phyloP scores from a whole-genome alignment of 345 rosid genomes.

The Euphorbia peplus region DNA sequence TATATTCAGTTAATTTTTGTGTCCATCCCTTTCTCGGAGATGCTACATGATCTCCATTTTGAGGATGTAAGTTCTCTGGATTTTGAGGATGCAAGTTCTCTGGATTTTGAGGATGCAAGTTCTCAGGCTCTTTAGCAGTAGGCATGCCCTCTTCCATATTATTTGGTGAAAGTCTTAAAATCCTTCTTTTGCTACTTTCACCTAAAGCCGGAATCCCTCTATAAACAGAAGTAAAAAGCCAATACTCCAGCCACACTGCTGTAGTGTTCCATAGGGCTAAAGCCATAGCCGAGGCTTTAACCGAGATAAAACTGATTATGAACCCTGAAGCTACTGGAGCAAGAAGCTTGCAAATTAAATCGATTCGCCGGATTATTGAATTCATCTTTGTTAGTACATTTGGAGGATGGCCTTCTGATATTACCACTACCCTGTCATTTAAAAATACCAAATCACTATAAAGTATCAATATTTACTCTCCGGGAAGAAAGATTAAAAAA shows the following conservation, averaged over 20 bases:
- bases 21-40: conserved; percentile 14
- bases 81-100: too few species aligned
- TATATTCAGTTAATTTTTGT: conserved; percentile 29
- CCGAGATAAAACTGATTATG: conserved; percentile 73
- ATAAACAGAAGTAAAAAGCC: conserved; percentile 68
- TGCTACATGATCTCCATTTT: conserved; percentile 12
- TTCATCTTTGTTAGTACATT: conserved; percentile 57
- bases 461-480: not conserved
- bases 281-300: conserved; percentile 64
- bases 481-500: not conserved
- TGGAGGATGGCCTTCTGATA: conserved; percentile 64
- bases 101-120: conserved; percentile 9
- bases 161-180: conserved; percentile 21
- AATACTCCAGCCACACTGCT: conserved; percentile 72
- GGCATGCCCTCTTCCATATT: conserved; percentile 17
- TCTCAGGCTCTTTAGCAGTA: conserved; percentile 14
- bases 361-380: conserved; percentile 67
- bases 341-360: conserved; percentile 70
- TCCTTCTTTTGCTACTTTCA: conserved; percentile 44
- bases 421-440: conserved; percentile 68
- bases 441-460: not conserved
- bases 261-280: conserved; percentile 51
- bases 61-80: too few species aligned
- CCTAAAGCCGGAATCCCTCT: conserved; percentile 56
- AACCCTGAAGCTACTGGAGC: conserved; percentile 75